These are phyloP conservation scores for Fusarium napiforme DNA, from an alignment of 2,329 filamentous ascomycete species.

Conservation along the genomic window DNA sequence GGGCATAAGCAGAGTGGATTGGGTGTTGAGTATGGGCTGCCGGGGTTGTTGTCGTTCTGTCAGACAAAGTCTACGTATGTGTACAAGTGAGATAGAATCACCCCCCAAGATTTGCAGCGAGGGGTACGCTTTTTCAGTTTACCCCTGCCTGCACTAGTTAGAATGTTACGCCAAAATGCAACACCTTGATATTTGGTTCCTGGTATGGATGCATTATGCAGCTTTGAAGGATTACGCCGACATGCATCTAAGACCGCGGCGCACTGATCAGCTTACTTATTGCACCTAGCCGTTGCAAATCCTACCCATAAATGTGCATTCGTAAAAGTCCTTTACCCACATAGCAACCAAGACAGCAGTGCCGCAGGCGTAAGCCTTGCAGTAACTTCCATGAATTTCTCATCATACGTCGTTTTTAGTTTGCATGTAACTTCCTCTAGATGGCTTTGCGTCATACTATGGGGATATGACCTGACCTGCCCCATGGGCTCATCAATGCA, in stretches of 20 bases:
- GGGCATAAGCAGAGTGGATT: slow-evolving; percentile 9
- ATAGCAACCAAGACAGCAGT: background rate
- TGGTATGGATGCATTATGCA: background rate
- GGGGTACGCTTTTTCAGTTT: background rate
- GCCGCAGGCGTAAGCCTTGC: background rate
- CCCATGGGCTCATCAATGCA: background rate
- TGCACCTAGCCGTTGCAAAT: background rate
- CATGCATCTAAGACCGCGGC: background rate
- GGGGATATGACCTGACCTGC: background rate
- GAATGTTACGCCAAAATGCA: background rate
- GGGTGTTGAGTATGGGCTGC: slow-evolving; percentile 1
- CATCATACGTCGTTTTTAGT: background rate
- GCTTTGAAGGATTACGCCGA: background rate
- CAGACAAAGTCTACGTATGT: background rate
- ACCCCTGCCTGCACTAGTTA: background rate
- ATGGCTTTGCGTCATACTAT: background rate
- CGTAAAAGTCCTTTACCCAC: background rate
- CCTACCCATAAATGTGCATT: background rate
- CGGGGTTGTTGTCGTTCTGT: slow-evolving; percentile 1
- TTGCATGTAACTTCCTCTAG: background rate
- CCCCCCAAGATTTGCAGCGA: background rate
- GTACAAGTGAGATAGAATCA: slow-evolving; percentile 1
- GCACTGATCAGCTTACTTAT: background rate
- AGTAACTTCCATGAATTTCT: background rate
- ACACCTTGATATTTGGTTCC: background rate